Evolutionary conservation across 352 stramenopile species (phyloP), one percentile per base, ranked within the genome.

Genomic region (Globisporangium sylvaticum): DNA sequence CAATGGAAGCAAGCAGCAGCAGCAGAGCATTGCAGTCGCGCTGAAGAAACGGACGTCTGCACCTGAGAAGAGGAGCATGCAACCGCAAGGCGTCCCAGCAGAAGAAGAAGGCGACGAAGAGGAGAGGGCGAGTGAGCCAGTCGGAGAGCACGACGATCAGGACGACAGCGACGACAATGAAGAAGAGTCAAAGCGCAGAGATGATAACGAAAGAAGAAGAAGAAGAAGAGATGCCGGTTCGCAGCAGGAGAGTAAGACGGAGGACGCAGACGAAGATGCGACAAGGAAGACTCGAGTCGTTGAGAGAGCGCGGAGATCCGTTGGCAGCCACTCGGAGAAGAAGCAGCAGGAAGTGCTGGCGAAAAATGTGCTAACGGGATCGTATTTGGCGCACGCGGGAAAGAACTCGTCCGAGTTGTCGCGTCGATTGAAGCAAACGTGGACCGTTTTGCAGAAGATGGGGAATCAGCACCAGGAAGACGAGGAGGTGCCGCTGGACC

Each of bases 391-490:
- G n/a, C n/a, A 58, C 1, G 67, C 75, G 9, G 69, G 77, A 9
- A 55, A 53, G n/a, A 81, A 76, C 29, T 52, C 69, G n/a, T 74
- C 79, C 0, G 70, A 78, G 50, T 65, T 94, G 20, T 74, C 70
- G 24, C 77, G 81, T 20, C 64, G 80, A 15, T 70, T 94, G 20
- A 81, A 90, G 65, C 65, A 84, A 42, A 81, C 72, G 53, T 91
- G 73, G 76, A 57, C 71, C 18, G 63, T 67, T 34, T 64, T 94
- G 14, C 83, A 89, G 58, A 48, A 74, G 10, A 68, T 67, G 0
- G 46, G 71, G 1, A 89, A 76, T 52, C 70, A 63, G 18, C 72
- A 89, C 34, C 78, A 89, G 48, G 72, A 89, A 59, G 69, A 76
- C 9, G 73, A 73, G 22, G 73, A 78, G 20, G 73, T 74, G 1